phyloP scores from a whole-genome alignment of 306 rosid species.

The Rosa persica region DNA sequence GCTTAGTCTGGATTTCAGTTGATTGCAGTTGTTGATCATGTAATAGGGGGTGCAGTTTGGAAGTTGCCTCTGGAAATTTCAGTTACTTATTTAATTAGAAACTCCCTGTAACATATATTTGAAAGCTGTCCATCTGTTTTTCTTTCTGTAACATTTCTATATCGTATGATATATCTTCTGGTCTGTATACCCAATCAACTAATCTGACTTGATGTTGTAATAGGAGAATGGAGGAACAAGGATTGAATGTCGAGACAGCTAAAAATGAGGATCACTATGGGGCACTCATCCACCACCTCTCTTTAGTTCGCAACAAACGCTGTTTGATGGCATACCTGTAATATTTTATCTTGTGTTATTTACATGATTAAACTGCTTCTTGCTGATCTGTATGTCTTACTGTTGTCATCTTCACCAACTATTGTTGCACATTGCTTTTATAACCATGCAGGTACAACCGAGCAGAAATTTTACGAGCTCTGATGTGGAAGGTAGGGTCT shows the following conservation, averaged over 20 bases:
- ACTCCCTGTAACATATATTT: neutral
- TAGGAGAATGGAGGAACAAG: conserved; percentile 85
- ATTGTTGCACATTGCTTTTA: conserved; percentile 4
- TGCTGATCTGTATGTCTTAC: neutral
- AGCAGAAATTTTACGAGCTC: conserved; percentile 57
- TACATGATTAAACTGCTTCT: conserved; percentile 6
- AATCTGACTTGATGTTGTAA: conserved; percentile 17
- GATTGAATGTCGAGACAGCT: conserved; percentile 67
- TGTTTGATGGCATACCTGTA: conserved; percentile 77
- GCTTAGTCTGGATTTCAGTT: too few species aligned
- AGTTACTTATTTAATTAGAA: too few species aligned
- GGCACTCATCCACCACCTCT: conserved; percentile 77
- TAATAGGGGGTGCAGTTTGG: too few species aligned
- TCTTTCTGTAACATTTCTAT: neutral
- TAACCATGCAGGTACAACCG: conserved; percentile 53
- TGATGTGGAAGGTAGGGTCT: conserved; percentile 79
- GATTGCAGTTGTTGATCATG: too few species aligned
- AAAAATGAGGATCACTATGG: conserved; percentile 83
- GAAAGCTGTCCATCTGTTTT: neutral
- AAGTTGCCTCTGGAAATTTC: too few species aligned
- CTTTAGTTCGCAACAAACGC: conserved; percentile 83
- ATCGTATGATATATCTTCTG: neutral
- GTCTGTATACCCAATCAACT: neutral
- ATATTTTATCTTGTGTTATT: conserved; percentile 26
- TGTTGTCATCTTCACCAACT: conserved; percentile 7